Percentiles rank a stretch among this genome's conserved stretches.
Evolutionary conservation across 1,139 yeast genomes (phyloP).

Genomic region (Eremothecium sinecaudum): DNA sequence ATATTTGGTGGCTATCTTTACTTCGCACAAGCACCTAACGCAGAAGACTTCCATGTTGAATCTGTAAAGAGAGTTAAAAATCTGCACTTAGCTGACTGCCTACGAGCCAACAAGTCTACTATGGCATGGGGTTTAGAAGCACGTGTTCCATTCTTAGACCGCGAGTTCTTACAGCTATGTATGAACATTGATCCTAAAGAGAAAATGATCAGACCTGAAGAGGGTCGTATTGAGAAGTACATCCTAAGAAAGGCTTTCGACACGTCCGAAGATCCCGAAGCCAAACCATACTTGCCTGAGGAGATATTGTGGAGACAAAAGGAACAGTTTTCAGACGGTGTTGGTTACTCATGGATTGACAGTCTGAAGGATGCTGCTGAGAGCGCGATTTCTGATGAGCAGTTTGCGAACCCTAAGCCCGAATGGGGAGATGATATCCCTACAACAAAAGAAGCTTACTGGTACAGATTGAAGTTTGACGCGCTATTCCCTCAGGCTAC

Average conservation of each 20-base stretch:
- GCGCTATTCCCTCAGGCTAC: constrained; percentile 81
- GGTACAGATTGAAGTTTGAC: constrained; percentile 96
- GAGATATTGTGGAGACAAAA: constrained; percentile 99
- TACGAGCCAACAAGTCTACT: constrained; percentile 98
- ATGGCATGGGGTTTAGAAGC: constrained; percentile 99
- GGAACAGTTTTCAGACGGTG: constrained; percentile 99
- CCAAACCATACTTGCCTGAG: constrained; percentile 79
- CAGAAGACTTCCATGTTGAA: constrained; percentile 88
- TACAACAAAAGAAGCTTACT: constrained; percentile 96
- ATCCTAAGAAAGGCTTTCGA: constrained; percentile 95
- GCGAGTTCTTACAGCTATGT: constrained; percentile 79
- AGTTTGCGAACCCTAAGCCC: constrained; percentile 79
- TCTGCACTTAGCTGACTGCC: constrained; percentile 93
- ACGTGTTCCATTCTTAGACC: constrained; percentile 97
- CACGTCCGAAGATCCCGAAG: constrained; percentile 60
- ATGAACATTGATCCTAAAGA: constrained; percentile 93
- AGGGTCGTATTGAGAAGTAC: constrained; percentile 85
- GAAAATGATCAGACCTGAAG: constrained; percentile 62
- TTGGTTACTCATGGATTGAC: constrained; percentile 99
- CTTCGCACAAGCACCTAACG: constrained; percentile 92
- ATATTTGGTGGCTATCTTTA: constrained; percentile 96
- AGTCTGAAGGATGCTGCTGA: constrained; percentile 94
- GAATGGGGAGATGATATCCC: constrained; percentile 96
- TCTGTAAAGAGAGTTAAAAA: constrained; percentile 93
- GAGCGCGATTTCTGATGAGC: constrained; percentile 74